A percentile compares a stretch with the other conserved stretches of the same genome.
Conservation (phyloP, 345 rosid species). For the Camelina sativa region DNA sequence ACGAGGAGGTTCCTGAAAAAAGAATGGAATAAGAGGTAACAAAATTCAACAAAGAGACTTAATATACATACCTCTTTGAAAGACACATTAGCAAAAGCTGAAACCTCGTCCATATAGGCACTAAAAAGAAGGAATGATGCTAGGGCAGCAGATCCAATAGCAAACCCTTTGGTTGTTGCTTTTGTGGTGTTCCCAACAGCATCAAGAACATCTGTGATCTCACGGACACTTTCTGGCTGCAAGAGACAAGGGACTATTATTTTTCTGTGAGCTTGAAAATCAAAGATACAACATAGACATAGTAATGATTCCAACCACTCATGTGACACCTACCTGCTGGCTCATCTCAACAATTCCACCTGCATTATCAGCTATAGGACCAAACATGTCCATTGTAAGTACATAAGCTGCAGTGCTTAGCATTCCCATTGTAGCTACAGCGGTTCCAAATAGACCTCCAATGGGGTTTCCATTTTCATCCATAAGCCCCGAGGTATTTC, state of each 20-base stretch:
- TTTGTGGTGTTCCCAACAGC: conserved; percentile 99
- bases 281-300: conserved; percentile 2
- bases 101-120: conserved; percentile 99
- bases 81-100: conserved; percentile 72
- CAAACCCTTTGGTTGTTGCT: conserved; percentile 99
- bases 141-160: conserved; percentile 98
- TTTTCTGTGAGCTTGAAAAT: not conserved
- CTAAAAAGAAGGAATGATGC: conserved; percentile 98
- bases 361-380: conserved; percentile 99
- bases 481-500: conserved; percentile 88
- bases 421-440: conserved; percentile 99
- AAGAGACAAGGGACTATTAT: conserved; percentile 30
- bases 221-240: conserved; percentile 97
- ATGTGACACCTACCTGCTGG: conserved; percentile 70
- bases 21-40: not conserved
- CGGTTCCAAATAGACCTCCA: conserved; percentile 98
- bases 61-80: conserved; percentile 66
- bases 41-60: conserved; percentile 10
- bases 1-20: not conserved
- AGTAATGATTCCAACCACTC: not conserved
- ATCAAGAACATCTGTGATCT: conserved; percentile 96
- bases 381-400: conserved; percentile 99
- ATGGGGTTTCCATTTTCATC: conserved; percentile 85
- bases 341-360: conserved; percentile 99
- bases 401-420: conserved; percentile 99